Evolutionary conservation across 1,139 yeast genomes (phyloP).

Genomic region (Taphrina confusa): DNA sequence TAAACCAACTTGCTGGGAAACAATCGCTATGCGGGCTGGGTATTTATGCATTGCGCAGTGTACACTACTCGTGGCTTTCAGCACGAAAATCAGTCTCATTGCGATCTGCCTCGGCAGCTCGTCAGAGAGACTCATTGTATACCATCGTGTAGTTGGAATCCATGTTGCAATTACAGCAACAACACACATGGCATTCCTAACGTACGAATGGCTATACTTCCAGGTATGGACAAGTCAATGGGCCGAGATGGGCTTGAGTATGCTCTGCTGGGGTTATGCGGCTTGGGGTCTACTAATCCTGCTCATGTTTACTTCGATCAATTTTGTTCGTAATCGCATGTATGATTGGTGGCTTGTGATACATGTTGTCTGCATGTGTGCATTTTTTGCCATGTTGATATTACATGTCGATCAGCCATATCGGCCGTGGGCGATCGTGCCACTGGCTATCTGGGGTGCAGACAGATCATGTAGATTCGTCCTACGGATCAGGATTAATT

Average conservation of each 20-base stretch:
- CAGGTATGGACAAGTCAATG: slow-evolving; percentile 37
- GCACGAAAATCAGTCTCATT: slow-evolving; percentile 38
- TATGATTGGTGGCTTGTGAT: slow-evolving; percentile 40
- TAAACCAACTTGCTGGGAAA: slow-evolving; percentile 28
- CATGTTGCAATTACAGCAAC: slow-evolving; percentile 40
- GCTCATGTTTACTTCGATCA: slow-evolving; percentile 38
- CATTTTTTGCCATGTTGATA: slow-evolving; percentile 38
- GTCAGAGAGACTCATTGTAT: slow-evolving; percentile 39
- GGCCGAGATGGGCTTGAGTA: slow-evolving; percentile 28
- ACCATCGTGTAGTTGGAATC: slow-evolving; percentile 42
- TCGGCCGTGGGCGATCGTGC: slow-evolving; percentile 39
- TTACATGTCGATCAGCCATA: slow-evolving; percentile 40
- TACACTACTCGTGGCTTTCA: slow-evolving; percentile 40
- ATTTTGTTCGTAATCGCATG: slow-evolving; percentile 37
- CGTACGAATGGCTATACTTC: slow-evolving; percentile 39
- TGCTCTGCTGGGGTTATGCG: slow-evolving; percentile 40
- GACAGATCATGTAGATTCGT: slow-evolving; percentile 38
- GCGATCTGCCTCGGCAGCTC: slow-evolving; percentile 39
- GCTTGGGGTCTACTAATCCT: slow-evolving; percentile 40
- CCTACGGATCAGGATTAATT: slow-evolving; percentile 29
- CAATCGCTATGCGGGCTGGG: slow-evolving; percentile 38
- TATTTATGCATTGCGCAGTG: slow-evolving; percentile 42
- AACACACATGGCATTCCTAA: slow-evolving; percentile 41
- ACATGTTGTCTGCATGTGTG: slow-evolving; percentile 40
- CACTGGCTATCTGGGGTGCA: slow-evolving; percentile 38